A percentile compares a stretch with the other conserved stretches of the same genome.
Conservation (phyloP, 2,329 filamentous ascomycete genomes). For the Ceratocystis lukuohia region DNA sequence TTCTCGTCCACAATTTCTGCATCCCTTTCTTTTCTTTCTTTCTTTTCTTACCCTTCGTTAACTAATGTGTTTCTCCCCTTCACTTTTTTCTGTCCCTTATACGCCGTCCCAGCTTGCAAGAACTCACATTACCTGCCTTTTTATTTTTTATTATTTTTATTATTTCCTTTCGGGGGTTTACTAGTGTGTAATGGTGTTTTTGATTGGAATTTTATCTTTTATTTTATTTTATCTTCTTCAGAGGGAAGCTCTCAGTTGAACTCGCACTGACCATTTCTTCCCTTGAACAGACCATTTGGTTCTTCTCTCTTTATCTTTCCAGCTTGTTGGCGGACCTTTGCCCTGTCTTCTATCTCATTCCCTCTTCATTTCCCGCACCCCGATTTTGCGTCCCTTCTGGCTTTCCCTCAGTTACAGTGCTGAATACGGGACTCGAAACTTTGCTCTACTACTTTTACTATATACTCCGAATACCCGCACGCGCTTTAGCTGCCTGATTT, state of each 20-base stretch:
- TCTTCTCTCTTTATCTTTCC: not conserved
- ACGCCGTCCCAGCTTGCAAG: not conserved
- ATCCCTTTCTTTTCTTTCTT: constrained; percentile 6
- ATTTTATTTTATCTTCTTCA: not conserved
- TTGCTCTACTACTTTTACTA: constrained; percentile 6
- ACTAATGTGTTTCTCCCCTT: constrained; percentile 2
- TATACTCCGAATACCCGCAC: not conserved
- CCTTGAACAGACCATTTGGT: constrained; percentile 4
- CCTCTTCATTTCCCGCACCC: not conserved
- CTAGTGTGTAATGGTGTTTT: not conserved
- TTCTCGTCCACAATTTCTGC: not conserved
- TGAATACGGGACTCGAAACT: not conserved
- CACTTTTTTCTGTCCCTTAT: not conserved
- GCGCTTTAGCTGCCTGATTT: not conserved
- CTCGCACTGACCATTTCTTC: constrained; percentile 1
- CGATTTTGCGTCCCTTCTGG: constrained; percentile 1
- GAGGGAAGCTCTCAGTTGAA: constrained; percentile 1
- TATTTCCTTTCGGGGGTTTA: not conserved
- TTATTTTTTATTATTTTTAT: not conserved
- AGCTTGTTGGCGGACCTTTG: not conserved
- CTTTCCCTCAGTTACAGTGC: not conserved
- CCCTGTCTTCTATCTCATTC: not conserved
- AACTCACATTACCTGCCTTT: not conserved
- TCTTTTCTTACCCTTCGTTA: not conserved
- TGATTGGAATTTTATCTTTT: not conserved